phyloP scores from a whole-genome alignment of 2,329 filamentous ascomycete genomes.

The Teratosphaeria gauchensis region DNA sequence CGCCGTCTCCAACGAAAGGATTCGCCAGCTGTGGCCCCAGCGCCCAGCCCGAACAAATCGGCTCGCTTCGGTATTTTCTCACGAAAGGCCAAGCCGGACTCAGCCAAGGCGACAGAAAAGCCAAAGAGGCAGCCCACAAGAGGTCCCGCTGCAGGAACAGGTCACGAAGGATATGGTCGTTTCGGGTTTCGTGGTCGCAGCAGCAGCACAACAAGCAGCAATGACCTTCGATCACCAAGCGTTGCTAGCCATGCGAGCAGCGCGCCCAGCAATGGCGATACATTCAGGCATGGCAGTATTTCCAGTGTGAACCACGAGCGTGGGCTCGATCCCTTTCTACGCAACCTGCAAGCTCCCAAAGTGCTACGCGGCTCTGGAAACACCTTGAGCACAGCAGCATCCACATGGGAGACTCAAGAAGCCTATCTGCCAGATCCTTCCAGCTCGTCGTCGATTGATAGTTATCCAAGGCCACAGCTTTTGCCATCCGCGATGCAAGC shows the following conservation, averaged over 20 bases:
- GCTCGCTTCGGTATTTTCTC: slow-evolving; percentile 70
- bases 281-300: slow-evolving; percentile 34
- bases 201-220: slow-evolving; percentile 46
- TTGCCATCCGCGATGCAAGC: slow-evolving; percentile 21
- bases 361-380: slow-evolving; percentile 36
- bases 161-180: slow-evolving; percentile 75
- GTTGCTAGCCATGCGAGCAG: slow-evolving; percentile 31
- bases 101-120: slow-evolving; percentile 44
- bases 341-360: slow-evolving; percentile 35
- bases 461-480: slow-evolving; percentile 14
- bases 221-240: slow-evolving; percentile 38
- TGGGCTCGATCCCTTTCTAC: slow-evolving; percentile 38
- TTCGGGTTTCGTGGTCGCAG: slow-evolving; percentile 57
- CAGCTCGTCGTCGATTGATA: slow-evolving; percentile 13
- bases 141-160: slow-evolving; percentile 83
- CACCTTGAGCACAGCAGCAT: slow-evolving; percentile 19
- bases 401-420: slow-evolving; percentile 7
- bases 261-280: slow-evolving; percentile 20
- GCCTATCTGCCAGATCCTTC: slow-evolving; percentile 9
- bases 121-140: slow-evolving; percentile 54
- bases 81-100: slow-evolving; percentile 55
- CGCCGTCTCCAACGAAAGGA: slow-evolving; percentile 19
- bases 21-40: slow-evolving; percentile 35
- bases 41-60: slow-evolving; percentile 50
- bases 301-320: slow-evolving; percentile 30